Percentiles rank a stretch among this genome's conserved stretches.
phyloP scores from a whole-genome alignment of 2,329 filamentous ascomycete species.

The Aureobasidium sp. region DNA sequence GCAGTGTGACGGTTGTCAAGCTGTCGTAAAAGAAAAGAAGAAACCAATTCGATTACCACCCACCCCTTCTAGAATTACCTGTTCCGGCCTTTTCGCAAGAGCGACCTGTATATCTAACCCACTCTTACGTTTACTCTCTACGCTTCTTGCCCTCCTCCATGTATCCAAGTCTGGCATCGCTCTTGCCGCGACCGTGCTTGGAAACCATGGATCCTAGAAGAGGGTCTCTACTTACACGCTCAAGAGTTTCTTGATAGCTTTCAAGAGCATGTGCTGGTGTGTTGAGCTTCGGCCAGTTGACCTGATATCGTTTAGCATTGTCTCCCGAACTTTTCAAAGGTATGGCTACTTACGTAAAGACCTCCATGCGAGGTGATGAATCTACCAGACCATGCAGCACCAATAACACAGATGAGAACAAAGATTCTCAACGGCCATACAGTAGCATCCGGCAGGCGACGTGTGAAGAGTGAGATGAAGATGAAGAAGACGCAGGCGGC shows the following conservation, averaged over 20 bases:
- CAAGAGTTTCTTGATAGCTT: constrained; percentile 78
- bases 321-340: not conserved
- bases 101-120: not conserved
- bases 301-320: constrained; percentile 43
- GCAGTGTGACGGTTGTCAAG: too few species aligned
- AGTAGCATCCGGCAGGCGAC: constrained; percentile 60
- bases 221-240: constrained; percentile 72
- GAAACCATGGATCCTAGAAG: constrained; percentile 67
- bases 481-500: constrained; percentile 81
- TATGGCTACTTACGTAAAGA: constrained; percentile 70
- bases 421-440: constrained; percentile 79
- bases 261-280: constrained; percentile 79
- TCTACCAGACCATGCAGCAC: constrained; percentile 61
- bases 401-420: constrained; percentile 64
- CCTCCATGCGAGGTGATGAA: constrained; percentile 83
- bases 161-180: constrained; percentile 71
- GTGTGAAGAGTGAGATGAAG: constrained; percentile 64
- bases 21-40: not conserved
- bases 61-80: not conserved
- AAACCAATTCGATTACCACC: not conserved
- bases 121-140: constrained; percentile 55
- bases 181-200: constrained; percentile 72
- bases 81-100: not conserved
- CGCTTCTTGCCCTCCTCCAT: constrained; percentile 98
- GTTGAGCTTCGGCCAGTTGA: constrained; percentile 97